Conservation (phyloP, 2,329 filamentous ascomycete genomes). For the Blumeriella jaapii region DNA sequence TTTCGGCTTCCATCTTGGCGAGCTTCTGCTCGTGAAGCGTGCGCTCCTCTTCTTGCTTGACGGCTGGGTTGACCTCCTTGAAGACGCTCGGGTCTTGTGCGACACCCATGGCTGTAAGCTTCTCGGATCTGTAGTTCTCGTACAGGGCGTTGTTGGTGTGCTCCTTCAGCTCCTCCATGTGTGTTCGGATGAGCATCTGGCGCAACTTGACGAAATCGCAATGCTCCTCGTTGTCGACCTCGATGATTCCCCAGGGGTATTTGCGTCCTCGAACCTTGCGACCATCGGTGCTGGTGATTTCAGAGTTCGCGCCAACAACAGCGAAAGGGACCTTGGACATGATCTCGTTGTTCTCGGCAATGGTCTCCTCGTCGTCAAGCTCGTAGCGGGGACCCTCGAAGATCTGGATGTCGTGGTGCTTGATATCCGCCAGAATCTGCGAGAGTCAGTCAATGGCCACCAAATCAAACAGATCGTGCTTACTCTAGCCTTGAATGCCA, state of each 20-base stretch:
- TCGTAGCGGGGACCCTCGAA: constrained; percentile 98
- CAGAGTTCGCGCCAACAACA: constrained; percentile 91
- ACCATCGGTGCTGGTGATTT: constrained; percentile 83
- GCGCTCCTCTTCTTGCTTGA: constrained; percentile 99
- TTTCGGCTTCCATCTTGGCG: constrained; percentile 99
- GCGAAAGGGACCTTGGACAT: constrained; percentile 99
- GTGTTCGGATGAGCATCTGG: constrained; percentile 98
- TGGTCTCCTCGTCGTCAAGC: constrained; percentile 97
- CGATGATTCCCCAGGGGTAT: constrained; percentile 97
- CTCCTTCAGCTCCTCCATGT: constrained; percentile 99
- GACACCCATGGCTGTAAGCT: constrained; percentile 96
- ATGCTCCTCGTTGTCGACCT: constrained; percentile 99
- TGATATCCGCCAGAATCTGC: constrained; percentile 92
- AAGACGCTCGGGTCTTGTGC: constrained; percentile 98
- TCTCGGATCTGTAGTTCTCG: constrained; percentile 99
- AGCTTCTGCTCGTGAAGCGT: constrained; percentile 98
- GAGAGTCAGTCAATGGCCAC: constrained; percentile 10
- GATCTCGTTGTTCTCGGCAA: constrained; percentile 99
- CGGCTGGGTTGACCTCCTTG: constrained; percentile 99
- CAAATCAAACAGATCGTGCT: constrained; percentile 30
- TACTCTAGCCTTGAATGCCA: constrained; percentile 91
- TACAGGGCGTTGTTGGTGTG: constrained; percentile 98
- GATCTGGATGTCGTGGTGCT: constrained; percentile 95
- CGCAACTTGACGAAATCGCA: constrained; percentile 99
- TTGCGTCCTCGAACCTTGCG: constrained; percentile 91